Evolutionary conservation across 2,329 filamentous ascomycete species (phyloP).

Genomic region (Ascocoryne sarcoides): DNA sequence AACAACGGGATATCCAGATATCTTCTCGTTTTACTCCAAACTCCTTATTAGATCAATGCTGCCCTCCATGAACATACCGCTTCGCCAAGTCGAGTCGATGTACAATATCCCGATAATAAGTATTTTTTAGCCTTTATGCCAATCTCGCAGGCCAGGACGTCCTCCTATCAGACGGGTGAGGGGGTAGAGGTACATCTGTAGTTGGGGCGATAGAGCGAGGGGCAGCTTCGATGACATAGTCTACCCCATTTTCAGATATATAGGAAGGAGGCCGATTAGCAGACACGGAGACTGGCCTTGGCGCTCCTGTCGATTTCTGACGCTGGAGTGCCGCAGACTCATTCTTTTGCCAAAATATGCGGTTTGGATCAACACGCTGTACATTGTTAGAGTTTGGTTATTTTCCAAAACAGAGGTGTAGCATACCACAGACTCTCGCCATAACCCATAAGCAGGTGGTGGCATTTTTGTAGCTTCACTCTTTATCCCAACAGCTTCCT

Average conservation of each 20-base stretch:
- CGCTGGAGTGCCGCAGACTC: slow-evolving; percentile 27
- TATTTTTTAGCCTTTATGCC: no score
- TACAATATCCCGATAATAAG: neutral
- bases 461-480: slow-evolving; percentile 48
- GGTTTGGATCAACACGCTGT: slow-evolving; percentile 68
- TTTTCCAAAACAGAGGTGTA: slow-evolving; percentile 1
- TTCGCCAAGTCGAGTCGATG: neutral
- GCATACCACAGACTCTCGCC: slow-evolving; percentile 74
- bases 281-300: slow-evolving; percentile 18
- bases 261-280: slow-evolving; percentile 63
- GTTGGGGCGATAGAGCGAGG: slow-evolving; percentile 47
- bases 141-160: neutral
- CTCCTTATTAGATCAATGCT: neutral
- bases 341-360: slow-evolving; percentile 73
- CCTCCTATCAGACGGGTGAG: slow-evolving; percentile 40
- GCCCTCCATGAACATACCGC: neutral
- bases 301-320: slow-evolving; percentile 9
- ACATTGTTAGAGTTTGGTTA: slow-evolving; percentile 6
- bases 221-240: slow-evolving; percentile 60
- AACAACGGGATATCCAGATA: neutral
- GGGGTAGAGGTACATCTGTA: slow-evolving; percentile 35
- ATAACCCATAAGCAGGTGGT: slow-evolving; percentile 79
- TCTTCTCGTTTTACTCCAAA: neutral
- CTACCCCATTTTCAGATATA: slow-evolving; percentile 63
- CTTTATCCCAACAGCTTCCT: slow-evolving; percentile 53